Evolutionary conservation across 1,284 basidiomycete genomes (phyloP).

Genomic region (Xanthoconium separans): DNA sequence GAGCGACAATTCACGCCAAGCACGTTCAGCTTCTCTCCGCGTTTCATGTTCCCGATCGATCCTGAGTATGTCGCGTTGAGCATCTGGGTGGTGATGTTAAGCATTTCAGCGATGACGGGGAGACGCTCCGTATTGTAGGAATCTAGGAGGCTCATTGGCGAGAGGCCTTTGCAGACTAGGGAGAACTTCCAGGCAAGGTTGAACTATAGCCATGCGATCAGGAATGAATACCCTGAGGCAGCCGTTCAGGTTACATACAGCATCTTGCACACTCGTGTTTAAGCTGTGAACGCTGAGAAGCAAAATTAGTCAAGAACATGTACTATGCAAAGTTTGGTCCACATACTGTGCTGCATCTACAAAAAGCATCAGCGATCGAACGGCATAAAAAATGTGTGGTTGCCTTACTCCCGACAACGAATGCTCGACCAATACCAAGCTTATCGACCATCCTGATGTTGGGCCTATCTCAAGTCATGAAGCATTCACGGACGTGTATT

Average conservation of each 20-base stretch:
- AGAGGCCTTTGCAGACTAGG: conserved; percentile 35
- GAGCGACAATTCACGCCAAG: conserved; percentile 37
- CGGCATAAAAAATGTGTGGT: conserved; percentile 11
- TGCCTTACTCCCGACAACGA: conserved; percentile 36
- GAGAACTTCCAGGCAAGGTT: conserved; percentile 46
- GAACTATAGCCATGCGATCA: conserved; percentile 21
- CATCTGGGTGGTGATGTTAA: conserved; percentile 23
- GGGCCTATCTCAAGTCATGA: conserved; percentile 16
- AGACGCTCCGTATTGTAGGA: conserved; percentile 38
- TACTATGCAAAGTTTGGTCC: too few relatives aligned
- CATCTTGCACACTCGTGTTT: conserved; percentile 41
- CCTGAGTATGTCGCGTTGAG: background rate
- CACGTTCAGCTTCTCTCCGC: conserved; percentile 27
- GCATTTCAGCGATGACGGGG: conserved; percentile 42
- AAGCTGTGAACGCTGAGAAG: conserved; percentile 42
- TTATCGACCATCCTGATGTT: conserved; percentile 35
- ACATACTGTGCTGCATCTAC: conserved; percentile 24
- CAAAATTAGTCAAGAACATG: background rate
- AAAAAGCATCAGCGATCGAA: background rate
- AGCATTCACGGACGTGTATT: background rate
- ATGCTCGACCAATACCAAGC: conserved; percentile 32
- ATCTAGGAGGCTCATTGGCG: conserved; percentile 33
- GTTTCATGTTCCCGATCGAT: background rate
- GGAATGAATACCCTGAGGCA: background rate
- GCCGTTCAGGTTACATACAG: conserved; percentile 24